These are phyloP conservation scores for Lodderomyces beijingensis DNA, from an alignment of 1,139 yeast genomes.

Conservation along the genomic window DNA sequence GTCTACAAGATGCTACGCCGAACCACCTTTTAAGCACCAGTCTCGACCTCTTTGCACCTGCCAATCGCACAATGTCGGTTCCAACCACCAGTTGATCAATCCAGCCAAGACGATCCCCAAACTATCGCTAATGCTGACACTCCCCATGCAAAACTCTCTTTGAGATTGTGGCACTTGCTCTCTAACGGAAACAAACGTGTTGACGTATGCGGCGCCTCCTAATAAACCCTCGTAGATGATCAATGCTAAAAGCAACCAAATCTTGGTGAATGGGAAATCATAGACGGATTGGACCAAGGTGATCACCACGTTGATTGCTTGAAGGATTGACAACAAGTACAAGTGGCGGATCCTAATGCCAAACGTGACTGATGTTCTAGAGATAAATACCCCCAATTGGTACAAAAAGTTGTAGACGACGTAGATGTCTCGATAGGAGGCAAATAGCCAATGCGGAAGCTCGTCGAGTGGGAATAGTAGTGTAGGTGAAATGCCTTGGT, in stretches of 20 bases:
- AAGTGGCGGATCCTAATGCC: conserved; percentile 55
- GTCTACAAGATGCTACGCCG: no score
- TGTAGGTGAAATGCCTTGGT: conserved; percentile 90
- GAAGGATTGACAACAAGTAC: conserved; percentile 62
- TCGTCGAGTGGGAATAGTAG: conserved; percentile 67
- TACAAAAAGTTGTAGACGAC: conserved; percentile 91
- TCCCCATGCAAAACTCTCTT: conserved; percentile 86
- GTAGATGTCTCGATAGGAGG: conserved; percentile 75
- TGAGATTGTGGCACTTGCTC: conserved; percentile 53
- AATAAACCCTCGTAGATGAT: conserved; percentile 83
- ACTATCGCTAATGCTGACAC: conserved; percentile 91
- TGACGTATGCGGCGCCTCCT: conserved; percentile 88
- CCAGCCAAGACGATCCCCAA: conserved; percentile 86
- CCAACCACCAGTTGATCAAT: conserved; percentile 66
- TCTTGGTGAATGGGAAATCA: conserved; percentile 48
- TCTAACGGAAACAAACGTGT: conserved; percentile 75
- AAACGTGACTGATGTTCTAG: conserved; percentile 75
- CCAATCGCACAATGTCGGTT: conserved; percentile 62
- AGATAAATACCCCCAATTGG: conserved; percentile 87
- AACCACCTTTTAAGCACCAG: conserved; percentile 45
- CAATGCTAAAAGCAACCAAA: conserved; percentile 59
- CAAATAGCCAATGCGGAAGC: conserved; percentile 57
- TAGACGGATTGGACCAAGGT: conserved; percentile 62
- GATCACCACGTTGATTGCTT: conserved; percentile 57
- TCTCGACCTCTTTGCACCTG: conserved; percentile 64